phyloP scores from a whole-genome alignment of 148 eudicot species.

The Arctostaphylos glauca region DNA sequence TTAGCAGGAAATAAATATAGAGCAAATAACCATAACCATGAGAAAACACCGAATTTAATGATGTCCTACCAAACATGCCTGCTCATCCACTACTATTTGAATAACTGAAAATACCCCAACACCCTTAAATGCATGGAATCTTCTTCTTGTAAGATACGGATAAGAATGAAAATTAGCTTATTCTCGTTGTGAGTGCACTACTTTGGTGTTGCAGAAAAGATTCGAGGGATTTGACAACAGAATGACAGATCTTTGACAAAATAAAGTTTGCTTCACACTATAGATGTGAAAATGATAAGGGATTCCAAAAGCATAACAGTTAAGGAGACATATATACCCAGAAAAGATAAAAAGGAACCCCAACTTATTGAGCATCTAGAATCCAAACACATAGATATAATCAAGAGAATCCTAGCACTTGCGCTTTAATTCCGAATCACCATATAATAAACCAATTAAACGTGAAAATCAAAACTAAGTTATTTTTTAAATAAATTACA shows the following conservation, averaged over 20 bases:
- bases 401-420: neutral
- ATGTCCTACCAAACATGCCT: neutral
- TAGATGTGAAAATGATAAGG: neutral
- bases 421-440: slow-evolving; percentile 1
- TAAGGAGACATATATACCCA: neutral
- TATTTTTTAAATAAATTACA: neutral
- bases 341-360: slow-evolving; percentile 10
- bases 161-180: neutral
- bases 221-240: slow-evolving; percentile 6
- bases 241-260: slow-evolving; percentile 3
- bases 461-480: too few species aligned
- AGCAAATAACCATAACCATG: neutral
- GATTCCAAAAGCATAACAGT: slow-evolving; percentile 14
- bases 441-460: neutral
- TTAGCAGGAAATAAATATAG: neutral
- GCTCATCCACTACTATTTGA: neutral
- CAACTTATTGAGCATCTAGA: slow-evolving; percentile 26
- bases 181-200: neutral
- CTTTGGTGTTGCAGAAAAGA: neutral
- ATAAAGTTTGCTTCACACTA: neutral
- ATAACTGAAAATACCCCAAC: neutral
- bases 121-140: neutral
- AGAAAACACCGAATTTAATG: neutral
- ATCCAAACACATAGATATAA: slow-evolving; percentile 6
- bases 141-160: neutral